Base-by-base conservation (phyloP, 2,329 filamentous ascomycete species). In the Colletotrichum graminicola region DNA sequence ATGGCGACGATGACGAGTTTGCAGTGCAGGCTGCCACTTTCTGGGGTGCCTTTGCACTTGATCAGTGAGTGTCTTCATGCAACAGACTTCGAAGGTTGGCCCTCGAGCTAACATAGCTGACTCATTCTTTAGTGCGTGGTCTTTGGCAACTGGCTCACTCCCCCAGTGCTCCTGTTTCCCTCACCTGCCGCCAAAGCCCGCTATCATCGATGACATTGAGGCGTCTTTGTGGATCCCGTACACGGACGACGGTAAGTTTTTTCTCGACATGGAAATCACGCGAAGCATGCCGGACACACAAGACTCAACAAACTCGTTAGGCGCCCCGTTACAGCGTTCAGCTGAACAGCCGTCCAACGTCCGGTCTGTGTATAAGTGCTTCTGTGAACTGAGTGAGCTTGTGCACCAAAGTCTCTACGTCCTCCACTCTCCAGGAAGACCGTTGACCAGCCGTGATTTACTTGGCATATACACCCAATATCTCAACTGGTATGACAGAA, bases 311-410 rank as follows among this genome's bases (percentile, higher is more conserved):
- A 57, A 49, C 66, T 10, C 34, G 8, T 47, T 34, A 89, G 87
- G 87, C 39, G 83, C 85, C 1, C 86, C 87, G 11, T 75, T 89
- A 23, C 85, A 89, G 71, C 83, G 84, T 62, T 87, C 87, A 3
- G 89, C 84, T 75, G 84, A 89, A 73, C 90, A 91, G 74, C 88
- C 89, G 0, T 92, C 88, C 3, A 92, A 93, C 71, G 90, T 93
- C 41, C 85, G 91, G 32, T 91, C 90, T 1, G 88, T 92, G 7
- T 91, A 89, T 77, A 90, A 89, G 78, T 89, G 91, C 74, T 91
- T 93, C 75, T 92, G 90, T 76, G 89, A 91, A 76, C 85, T 94
- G 62, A 93, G 91, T 73, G 91, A 94, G 79, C 87, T 94, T 1
- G 89, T 93, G 1, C 92, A 93, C 77, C 88, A 92, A 75, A 91